Percentiles rank a stretch among this genome's conserved stretches.
Evolutionary conservation across 2,329 filamentous ascomycete genomes (phyloP).

Genomic region (Neofusicoccum laricinum): DNA sequence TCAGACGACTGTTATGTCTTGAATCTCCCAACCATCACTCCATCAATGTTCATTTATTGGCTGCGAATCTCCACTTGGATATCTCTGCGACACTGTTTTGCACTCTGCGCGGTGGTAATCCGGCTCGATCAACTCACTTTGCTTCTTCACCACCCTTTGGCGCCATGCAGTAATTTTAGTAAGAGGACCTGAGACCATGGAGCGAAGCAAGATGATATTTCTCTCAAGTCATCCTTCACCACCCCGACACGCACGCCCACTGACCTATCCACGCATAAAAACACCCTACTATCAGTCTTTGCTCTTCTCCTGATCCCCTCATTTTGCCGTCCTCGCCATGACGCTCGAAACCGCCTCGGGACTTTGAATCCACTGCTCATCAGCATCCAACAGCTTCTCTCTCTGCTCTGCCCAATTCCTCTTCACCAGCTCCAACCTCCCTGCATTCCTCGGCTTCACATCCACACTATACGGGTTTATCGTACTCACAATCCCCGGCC

Average conservation of each 20-base stretch:
- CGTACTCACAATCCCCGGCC: constrained; percentile 21
- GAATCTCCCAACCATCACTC: not conserved
- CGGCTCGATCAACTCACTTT: too few species aligned
- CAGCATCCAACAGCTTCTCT: constrained; percentile 20
- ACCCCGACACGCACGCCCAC: too few species aligned
- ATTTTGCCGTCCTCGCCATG: not conserved
- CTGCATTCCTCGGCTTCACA: constrained; percentile 21
- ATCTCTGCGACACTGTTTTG: not conserved
- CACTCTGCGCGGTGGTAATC: too few species aligned
- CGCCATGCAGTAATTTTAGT: too few species aligned
- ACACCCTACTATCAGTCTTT: too few species aligned
- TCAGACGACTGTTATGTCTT: not conserved
- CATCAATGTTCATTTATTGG: not conserved
- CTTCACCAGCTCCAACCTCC: constrained; percentile 12
- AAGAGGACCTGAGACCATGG: too few species aligned
- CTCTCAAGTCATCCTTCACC: too few species aligned
- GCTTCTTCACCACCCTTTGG: too few species aligned
- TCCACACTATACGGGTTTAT: constrained; percentile 22
- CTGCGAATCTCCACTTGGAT: not conserved
- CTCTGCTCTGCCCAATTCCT: constrained; percentile 22
- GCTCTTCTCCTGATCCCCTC: not conserved
- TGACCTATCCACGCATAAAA: too few species aligned
- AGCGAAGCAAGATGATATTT: too few species aligned
- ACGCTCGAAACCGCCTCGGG: constrained; percentile 21
- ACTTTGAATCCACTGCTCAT: constrained; percentile 23